Percentiles rank a stretch among this genome's conserved stretches.
phyloP scores from a whole-genome alignment of 495 filamentous ascomycete genomes.

The Daldinia loculata region DNA sequence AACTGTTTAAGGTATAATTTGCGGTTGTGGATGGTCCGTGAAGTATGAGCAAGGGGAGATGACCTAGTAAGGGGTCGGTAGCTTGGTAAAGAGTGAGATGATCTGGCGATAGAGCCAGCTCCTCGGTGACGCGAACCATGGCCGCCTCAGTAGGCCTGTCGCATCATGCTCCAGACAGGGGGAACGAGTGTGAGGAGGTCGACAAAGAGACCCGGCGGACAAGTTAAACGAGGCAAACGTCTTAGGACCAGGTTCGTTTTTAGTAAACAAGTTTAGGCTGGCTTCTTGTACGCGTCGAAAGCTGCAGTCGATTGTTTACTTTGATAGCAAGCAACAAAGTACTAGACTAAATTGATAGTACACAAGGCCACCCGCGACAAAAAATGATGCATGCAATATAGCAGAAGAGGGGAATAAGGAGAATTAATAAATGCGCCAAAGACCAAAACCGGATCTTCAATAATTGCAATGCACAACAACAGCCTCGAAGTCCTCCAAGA shows the following conservation, averaged over 20 bases:
- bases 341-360: constrained; percentile 11
- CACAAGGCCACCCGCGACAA: constrained; percentile 6
- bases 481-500: constrained; percentile 26
- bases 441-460: constrained; percentile 17
- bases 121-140: constrained; percentile 73
- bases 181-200: constrained; percentile 38
- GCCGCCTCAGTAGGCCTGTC: constrained; percentile 57
- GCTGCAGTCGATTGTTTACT: constrained; percentile 39
- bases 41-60: constrained; percentile 80
- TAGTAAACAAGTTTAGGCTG: constrained; percentile 20
- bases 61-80: constrained; percentile 77
- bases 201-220: constrained; percentile 28
- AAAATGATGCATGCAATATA: constrained; percentile 15
- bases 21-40: constrained; percentile 84
- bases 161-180: constrained; percentile 43
- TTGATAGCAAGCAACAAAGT: constrained; percentile 11
- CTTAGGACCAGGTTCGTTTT: constrained; percentile 1
- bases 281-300: constrained; percentile 36
- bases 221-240: constrained; percentile 17
- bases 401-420: constrained; percentile 1
- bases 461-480: constrained; percentile 14
- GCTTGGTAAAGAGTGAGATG: constrained; percentile 82
- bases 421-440: constrained; percentile 26
- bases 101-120: constrained; percentile 75
- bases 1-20: constrained; percentile 85